A percentile compares a stretch with the other conserved stretches of the same genome.
These are phyloP conservation scores for Millerozyma miso DNA, from an alignment of 805 yeast genomes.

Conservation along the genomic window DNA sequence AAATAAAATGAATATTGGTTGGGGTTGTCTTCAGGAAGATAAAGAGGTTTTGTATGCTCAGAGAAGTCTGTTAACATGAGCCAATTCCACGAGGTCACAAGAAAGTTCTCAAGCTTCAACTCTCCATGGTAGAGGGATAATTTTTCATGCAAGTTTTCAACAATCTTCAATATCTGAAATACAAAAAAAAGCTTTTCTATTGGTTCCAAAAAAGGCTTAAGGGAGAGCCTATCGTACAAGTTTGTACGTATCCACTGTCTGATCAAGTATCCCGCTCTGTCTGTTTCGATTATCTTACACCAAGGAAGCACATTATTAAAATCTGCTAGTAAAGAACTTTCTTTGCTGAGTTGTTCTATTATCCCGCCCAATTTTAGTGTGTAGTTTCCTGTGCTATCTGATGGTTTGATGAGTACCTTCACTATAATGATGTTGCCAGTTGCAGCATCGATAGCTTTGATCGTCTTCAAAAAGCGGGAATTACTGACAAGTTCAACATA, in stretches of 20 bases:
- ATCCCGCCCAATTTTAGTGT: slow-evolving; percentile 21
- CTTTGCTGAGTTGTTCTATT: slow-evolving; percentile 29
- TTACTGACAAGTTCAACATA: slow-evolving; percentile 74
- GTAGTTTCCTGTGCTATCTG: slow-evolving; percentile 16
- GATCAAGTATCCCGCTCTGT: slow-evolving; percentile 84
- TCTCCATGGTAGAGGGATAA: slow-evolving; percentile 77
- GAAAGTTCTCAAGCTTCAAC: slow-evolving; percentile 82
- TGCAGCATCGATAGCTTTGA: slow-evolving; percentile 64
- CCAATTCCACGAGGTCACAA: slow-evolving; percentile 91
- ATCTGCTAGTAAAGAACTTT: slow-evolving; percentile 34
- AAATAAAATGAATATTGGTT: slow-evolving; percentile 88
- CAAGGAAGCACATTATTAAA: slow-evolving; percentile 69
- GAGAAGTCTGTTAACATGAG: slow-evolving; percentile 78
- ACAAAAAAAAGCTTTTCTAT: slow-evolving; percentile 82
- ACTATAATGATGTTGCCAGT: slow-evolving; percentile 67
- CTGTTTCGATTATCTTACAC: slow-evolving; percentile 74
- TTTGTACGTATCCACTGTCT: slow-evolving; percentile 78
- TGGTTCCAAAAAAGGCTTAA: slow-evolving; percentile 80
- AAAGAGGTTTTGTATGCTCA: slow-evolving; percentile 68
- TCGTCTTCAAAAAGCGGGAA: slow-evolving; percentile 80
- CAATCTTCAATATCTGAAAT: slow-evolving; percentile 68
- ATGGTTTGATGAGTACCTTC: slow-evolving; percentile 70
- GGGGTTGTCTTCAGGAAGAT: slow-evolving; percentile 89
- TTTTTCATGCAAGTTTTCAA: slow-evolving; percentile 59
- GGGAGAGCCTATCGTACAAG: slow-evolving; percentile 80